Percentiles rank a stretch among this genome's conserved stretches.
Evolutionary conservation across 345 rosid species (phyloP).

Genomic region (Eutrema yunnanense): DNA sequence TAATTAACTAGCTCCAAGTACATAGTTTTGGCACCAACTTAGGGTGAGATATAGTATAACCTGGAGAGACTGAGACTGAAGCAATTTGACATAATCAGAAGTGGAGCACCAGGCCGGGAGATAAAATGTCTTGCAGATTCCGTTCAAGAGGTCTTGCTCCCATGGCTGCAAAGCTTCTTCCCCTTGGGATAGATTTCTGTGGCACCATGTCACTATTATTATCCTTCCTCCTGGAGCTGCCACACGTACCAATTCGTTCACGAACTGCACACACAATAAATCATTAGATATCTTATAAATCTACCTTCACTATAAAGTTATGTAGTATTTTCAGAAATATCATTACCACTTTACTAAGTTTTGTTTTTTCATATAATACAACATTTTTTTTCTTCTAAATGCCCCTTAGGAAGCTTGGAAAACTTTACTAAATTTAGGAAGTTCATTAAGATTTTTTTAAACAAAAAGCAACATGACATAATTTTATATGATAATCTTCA

Average conservation of each 20-base stretch:
- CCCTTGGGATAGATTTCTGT: slow-evolving; percentile 54
- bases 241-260: slow-evolving; percentile 69
- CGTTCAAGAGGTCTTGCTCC: slow-evolving; percentile 60
- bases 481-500: not conserved
- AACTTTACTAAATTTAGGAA: not conserved
- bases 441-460: not conserved
- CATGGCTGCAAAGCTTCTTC: slow-evolving; percentile 64
- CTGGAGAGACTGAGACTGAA: slow-evolving; percentile 51
- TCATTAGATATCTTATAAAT: not conserved
- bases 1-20: not conserved
- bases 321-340: not conserved
- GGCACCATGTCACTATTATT: slow-evolving; percentile 94
- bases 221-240: slow-evolving; percentile 79
- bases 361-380: too few species aligned
- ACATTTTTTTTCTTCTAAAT: too few species aligned
- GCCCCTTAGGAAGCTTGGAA: too few species aligned
- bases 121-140: slow-evolving; percentile 65
- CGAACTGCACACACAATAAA: slow-evolving; percentile 41
- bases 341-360: not conserved
- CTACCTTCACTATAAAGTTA: not conserved
- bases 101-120: slow-evolving; percentile 91
- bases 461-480: not conserved
- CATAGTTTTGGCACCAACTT: not conserved
- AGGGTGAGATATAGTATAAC: slow-evolving; percentile 24
- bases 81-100: slow-evolving; percentile 61